phyloP scores from a whole-genome alignment of 768 basidiomycete species.

The Serendipita sp. region DNA sequence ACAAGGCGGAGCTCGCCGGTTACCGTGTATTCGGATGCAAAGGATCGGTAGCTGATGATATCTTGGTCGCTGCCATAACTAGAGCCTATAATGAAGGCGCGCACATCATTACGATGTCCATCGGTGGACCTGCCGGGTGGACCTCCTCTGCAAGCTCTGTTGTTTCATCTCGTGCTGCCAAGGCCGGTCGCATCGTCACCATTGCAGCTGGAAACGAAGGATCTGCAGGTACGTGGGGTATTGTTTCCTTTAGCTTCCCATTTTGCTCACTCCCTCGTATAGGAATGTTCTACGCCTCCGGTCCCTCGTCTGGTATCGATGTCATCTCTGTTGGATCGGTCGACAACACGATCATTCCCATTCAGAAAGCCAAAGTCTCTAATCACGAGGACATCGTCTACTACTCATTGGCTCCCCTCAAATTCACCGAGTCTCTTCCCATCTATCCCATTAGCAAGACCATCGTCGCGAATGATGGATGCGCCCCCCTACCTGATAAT shows the following conservation, averaged over 20 bases:
- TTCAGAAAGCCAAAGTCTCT: not conserved
- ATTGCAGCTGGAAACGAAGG: constrained; percentile 23
- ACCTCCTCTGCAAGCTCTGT: constrained; percentile 18
- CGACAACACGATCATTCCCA: constrained; percentile 8
- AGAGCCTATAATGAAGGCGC: constrained; percentile 14
- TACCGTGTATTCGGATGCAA: constrained; percentile 19
- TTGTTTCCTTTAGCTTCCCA: too few relatives aligned
- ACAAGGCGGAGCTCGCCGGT: constrained; percentile 18
- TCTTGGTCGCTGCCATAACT: constrained; percentile 7
- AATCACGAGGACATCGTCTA: not conserved
- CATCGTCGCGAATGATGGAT: constrained; percentile 19
- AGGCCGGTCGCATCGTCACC: constrained; percentile 19
- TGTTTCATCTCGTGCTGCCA: constrained; percentile 20
- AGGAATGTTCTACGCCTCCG: constrained; percentile 22
- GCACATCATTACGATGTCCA: constrained; percentile 19
- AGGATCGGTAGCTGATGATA: constrained; percentile 16
- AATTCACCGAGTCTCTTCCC: constrained; percentile 17
- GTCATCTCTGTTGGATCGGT: constrained; percentile 19
- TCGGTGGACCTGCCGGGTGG: constrained; percentile 22
- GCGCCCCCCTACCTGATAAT: constrained; percentile 17
- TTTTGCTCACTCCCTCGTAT: too few relatives aligned
- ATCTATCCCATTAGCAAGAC: constrained; percentile 21
- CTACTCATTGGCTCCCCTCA: constrained; percentile 13
- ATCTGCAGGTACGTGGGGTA: constrained; percentile 8
- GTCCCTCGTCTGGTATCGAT: constrained; percentile 19